Percentiles rank a stretch among this genome's conserved stretches.
phyloP scores from a whole-genome alignment of 2,329 filamentous ascomycete species.

The Drechslera avenae region DNA sequence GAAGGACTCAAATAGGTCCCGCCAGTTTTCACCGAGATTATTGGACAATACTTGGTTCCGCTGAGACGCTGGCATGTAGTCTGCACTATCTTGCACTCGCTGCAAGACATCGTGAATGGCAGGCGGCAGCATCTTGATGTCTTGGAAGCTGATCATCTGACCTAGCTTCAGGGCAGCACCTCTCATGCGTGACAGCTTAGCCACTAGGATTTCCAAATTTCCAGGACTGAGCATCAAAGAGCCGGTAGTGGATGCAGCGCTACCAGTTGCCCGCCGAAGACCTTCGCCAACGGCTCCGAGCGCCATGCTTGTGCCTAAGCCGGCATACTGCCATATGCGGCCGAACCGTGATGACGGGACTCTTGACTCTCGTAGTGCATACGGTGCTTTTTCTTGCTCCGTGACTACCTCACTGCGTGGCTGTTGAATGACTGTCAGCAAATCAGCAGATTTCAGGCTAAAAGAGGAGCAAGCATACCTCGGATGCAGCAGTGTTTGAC shows the following conservation, averaged over 20 bases:
- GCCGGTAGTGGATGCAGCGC: conserved; percentile 61
- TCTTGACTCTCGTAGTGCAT: conserved; percentile 83
- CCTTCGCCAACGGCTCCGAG: conserved; percentile 88
- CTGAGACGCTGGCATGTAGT: conserved; percentile 97
- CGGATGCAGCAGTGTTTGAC: conserved; percentile 30
- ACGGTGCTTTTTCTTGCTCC: conserved; percentile 50
- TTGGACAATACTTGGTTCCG: conserved; percentile 79
- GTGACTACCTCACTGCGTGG: conserved; percentile 32
- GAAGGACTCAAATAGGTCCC: conserved; percentile 80
- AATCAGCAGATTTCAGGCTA: conserved; percentile 46
- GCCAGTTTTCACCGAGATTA: conserved; percentile 85
- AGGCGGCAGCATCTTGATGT: conserved; percentile 89
- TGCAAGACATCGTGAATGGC: conserved; percentile 89
- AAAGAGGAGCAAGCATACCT: conserved; percentile 27
- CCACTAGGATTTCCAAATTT: conserved; percentile 92
- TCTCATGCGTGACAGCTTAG: conserved; percentile 93
- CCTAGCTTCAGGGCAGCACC: conserved; percentile 96
- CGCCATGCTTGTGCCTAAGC: conserved; percentile 92
- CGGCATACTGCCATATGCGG: conserved; percentile 91
- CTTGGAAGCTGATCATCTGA: conserved; percentile 98
- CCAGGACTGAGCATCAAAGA: conserved; percentile 85
- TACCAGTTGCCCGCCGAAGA: conserved; percentile 77
- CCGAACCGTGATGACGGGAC: conserved; percentile 88
- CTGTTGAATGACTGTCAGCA: conserved; percentile 53
- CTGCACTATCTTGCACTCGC: conserved; percentile 91